Evolutionary conservation across 2,329 filamentous ascomycete species (phyloP).

Genomic region (Fusarium clavum): DNA sequence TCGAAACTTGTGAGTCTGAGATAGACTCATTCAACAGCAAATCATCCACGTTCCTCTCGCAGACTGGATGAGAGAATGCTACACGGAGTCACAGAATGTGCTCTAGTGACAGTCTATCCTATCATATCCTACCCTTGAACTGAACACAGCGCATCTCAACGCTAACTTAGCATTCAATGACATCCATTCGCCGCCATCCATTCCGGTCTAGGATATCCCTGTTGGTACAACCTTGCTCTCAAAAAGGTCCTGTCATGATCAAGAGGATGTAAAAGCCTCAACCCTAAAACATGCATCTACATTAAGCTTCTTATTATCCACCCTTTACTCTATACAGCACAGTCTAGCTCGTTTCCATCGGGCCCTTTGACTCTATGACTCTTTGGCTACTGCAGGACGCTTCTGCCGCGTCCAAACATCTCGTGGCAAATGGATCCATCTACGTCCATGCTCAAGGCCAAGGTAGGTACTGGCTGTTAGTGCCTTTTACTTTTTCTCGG

Average conservation of each 20-base stretch:
- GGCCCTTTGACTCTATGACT: constrained; percentile 7
- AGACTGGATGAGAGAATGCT: constrained; percentile 13
- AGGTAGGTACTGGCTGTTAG: constrained; percentile 11
- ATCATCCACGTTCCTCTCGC: constrained; percentile 21
- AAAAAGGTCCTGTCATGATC: constrained; percentile 20
- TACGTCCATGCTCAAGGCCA: neutral
- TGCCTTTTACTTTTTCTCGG: constrained; percentile 1
- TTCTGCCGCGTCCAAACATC: constrained; percentile 39
- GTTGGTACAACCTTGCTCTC: constrained; percentile 21
- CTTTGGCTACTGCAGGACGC: constrained; percentile 28
- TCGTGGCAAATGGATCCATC: constrained; percentile 22
- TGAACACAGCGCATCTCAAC: constrained; percentile 13
- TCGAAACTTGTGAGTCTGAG: constrained; percentile 20
- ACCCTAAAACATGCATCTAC: constrained; percentile 39
- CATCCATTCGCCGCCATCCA: constrained; percentile 22
- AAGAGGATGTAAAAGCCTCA: constrained; percentile 31
- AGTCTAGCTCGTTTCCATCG: constrained; percentile 4
- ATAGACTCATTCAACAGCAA: constrained; percentile 10
- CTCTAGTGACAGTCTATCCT: neutral
- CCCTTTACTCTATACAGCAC: neutral
- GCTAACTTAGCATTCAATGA: constrained; percentile 3
- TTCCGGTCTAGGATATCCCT: constrained; percentile 26
- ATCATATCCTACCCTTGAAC: neutral
- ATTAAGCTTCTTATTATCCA: constrained; percentile 41
- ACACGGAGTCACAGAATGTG: constrained; percentile 14